A percentile compares a stretch with the other conserved stretches of the same genome.
Conservation (phyloP, 1,139 yeast genomes). For the Pichia kudriavzevii region DNA sequence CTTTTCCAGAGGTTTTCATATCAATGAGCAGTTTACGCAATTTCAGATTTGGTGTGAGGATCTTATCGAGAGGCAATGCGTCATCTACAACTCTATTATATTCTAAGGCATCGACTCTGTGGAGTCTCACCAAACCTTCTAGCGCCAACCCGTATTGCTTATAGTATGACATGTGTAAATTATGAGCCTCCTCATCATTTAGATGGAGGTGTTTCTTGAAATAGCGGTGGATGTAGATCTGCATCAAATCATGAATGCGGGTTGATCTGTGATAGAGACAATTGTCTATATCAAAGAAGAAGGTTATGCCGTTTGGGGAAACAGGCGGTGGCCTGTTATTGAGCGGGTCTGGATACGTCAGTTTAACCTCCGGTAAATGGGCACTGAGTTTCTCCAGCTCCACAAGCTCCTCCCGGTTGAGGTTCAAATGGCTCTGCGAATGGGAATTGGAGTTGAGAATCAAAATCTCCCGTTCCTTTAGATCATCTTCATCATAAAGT, state of each 20-base stretch:
- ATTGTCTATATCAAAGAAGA: conserved; percentile 90
- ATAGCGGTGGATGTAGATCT: conserved; percentile 71
- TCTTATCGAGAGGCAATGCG: conserved; percentile 74
- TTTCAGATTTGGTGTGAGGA: conserved; percentile 51
- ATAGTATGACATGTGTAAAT: conserved; percentile 68
- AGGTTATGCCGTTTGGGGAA: conserved; percentile 40
- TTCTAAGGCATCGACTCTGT: conserved; percentile 79
- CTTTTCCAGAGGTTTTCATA: conserved; percentile 38
- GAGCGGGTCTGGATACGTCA: conserved; percentile 34
- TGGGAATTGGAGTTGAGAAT: conserved; percentile 16
- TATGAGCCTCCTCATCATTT: conserved; percentile 67
- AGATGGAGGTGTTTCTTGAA: conserved; percentile 59
- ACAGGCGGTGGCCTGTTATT: conserved; percentile 44
- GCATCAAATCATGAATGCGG: conserved; percentile 81
- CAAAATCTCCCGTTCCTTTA: conserved; percentile 16
- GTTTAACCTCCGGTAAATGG: conserved; percentile 30
- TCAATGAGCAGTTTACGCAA: conserved; percentile 45
- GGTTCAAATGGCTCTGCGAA: conserved; percentile 14
- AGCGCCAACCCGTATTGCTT: conserved; percentile 85
- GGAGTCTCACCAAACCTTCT: conserved; percentile 80
- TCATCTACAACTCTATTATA: conserved; percentile 88
- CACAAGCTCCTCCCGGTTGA: background rate
- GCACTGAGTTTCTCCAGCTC: too few relatives aligned
- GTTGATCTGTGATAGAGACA: conserved; percentile 73
- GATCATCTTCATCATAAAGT: conserved; percentile 10